Conservation (phyloP, 2,329 filamentous ascomycete species). For the Neurospora crassa region DNA sequence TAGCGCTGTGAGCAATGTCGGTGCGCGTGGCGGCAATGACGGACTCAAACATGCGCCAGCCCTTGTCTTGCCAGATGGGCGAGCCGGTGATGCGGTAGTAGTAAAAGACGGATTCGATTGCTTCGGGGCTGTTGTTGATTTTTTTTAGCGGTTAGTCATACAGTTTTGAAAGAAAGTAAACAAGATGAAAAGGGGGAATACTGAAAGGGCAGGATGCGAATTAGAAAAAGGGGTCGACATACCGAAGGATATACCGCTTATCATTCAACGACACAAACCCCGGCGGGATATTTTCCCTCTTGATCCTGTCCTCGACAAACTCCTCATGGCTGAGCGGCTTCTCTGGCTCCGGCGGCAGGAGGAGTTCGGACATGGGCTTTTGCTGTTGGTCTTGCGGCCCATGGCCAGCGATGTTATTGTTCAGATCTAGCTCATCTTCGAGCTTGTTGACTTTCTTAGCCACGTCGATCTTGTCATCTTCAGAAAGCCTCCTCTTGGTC, state of each 20-base stretch:
- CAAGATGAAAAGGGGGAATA: too few species aligned
- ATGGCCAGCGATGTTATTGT: slow-evolving; percentile 4
- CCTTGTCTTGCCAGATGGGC: slow-evolving; percentile 63
- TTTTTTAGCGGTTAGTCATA: neutral
- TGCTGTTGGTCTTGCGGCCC: slow-evolving; percentile 5
- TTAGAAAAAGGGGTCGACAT: slow-evolving; percentile 18
- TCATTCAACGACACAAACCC: slow-evolving; percentile 40
- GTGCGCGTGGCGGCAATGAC: slow-evolving; percentile 59
- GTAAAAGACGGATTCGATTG: slow-evolving; percentile 81
- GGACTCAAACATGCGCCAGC: slow-evolving; percentile 76
- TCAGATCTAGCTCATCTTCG: slow-evolving; percentile 18
- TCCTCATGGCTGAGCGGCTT: slow-evolving; percentile 44
- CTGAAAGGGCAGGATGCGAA: too few species aligned
- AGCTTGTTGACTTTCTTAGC: slow-evolving; percentile 15
- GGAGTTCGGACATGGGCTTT: slow-evolving; percentile 12
- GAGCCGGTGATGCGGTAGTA: slow-evolving; percentile 87
- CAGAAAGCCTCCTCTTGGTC: neutral
- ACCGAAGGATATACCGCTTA: slow-evolving; percentile 53
- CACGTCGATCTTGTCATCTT: slow-evolving; percentile 8
- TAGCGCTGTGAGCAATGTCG: slow-evolving; percentile 58
- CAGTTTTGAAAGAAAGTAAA: too few species aligned
- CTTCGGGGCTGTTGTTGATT: slow-evolving; percentile 55
- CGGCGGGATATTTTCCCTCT: slow-evolving; percentile 34
- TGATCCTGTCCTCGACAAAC: slow-evolving; percentile 37
- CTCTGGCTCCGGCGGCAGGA: slow-evolving; percentile 23